Conservation (phyloP, 768 basidiomycete genomes). For the Tricholoma bakamatsutake region DNA sequence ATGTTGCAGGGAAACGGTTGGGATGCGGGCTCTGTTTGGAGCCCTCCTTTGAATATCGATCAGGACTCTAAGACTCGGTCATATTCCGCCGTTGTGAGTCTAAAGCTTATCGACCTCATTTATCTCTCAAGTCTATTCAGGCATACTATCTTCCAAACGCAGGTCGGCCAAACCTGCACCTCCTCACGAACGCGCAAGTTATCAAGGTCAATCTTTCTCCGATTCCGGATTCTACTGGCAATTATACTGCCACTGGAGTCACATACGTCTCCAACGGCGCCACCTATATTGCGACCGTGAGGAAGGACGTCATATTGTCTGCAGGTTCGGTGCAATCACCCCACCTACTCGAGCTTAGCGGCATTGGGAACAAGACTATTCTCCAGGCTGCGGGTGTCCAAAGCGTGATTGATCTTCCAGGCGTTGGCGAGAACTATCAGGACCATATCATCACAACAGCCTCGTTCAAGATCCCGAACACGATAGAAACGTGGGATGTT, state of each 20-base stretch:
- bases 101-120: background rate
- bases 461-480: conserved; percentile 1
- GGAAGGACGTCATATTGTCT: background rate
- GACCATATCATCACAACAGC: background rate
- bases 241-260: background rate
- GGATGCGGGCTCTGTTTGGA: background rate
- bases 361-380: background rate
- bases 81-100: background rate
- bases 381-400: conserved; percentile 2
- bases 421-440: conserved; percentile 5
- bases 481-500: conserved; percentile 1
- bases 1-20: background rate
- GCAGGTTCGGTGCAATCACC: background rate
- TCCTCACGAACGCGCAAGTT: conserved; percentile 18
- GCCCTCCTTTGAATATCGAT: background rate
- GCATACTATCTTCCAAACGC: conserved; percentile 20
- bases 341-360: conserved; percentile 3
- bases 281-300: background rate
- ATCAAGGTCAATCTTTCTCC: background rate
- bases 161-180: conserved; percentile 17
- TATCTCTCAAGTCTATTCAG: background rate
- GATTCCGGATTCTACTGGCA: background rate
- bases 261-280: background rate
- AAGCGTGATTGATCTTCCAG: conserved; percentile 5
- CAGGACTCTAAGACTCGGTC: background rate